phyloP scores from a whole-genome alignment of 352 stramenopile genomes.

The Pseudoperonospora humuli region DNA sequence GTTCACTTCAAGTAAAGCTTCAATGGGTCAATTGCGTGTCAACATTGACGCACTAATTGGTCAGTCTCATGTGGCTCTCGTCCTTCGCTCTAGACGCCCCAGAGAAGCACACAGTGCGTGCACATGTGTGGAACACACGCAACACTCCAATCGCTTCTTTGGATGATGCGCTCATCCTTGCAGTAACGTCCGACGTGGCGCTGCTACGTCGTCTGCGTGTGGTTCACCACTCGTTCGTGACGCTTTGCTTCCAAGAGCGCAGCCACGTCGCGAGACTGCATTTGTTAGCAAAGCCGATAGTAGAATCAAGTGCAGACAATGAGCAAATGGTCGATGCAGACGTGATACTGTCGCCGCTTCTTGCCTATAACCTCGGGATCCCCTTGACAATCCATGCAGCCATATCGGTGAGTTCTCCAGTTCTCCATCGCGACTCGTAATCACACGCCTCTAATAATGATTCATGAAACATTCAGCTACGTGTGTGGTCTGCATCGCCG shows the following conservation, averaged over 20 bases:
- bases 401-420: slow-evolving; percentile 20
- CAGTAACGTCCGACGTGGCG: slow-evolving; percentile 29
- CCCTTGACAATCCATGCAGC: slow-evolving; percentile 27
- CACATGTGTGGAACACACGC: slow-evolving; percentile 26
- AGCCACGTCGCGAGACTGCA: slow-evolving; percentile 31
- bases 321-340: slow-evolving; percentile 4
- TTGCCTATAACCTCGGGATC: slow-evolving; percentile 74
- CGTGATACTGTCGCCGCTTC: slow-evolving; percentile 50
- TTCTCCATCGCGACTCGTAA: not conserved
- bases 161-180: slow-evolving; percentile 29
- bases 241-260: slow-evolving; percentile 14
- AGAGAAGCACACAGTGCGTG: slow-evolving; percentile 14
- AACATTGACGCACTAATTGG: not conserved
- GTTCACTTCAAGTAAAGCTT: slow-evolving; percentile 5
- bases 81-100: slow-evolving; percentile 28
- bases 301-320: slow-evolving; percentile 2
- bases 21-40: slow-evolving; percentile 7
- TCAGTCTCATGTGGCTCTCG: slow-evolving; percentile 42
- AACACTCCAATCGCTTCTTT: not conserved
- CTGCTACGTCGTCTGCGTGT: slow-evolving; percentile 36
- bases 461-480: slow-evolving; percentile 21
- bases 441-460: not conserved
- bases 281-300: slow-evolving; percentile 11
- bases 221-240: slow-evolving; percentile 48
- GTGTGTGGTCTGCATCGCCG: slow-evolving; percentile 25